These are phyloP conservation scores for Guillardia theta DNA, from an alignment of 78 protist genomes.

Conservation along the genomic window DNA sequence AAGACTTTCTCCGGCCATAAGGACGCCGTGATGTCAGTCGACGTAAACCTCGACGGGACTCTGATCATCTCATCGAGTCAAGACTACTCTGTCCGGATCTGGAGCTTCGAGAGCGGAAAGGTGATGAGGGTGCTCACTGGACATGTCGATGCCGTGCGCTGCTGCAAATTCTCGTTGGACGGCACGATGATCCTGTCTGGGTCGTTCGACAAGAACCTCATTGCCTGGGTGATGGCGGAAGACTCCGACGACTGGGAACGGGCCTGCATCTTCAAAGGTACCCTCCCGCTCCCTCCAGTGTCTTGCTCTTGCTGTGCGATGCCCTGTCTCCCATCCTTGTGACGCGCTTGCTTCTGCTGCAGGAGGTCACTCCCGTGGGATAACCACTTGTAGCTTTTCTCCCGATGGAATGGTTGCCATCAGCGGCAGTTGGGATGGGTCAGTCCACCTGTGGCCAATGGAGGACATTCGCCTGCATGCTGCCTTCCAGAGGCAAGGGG, in stretches of 20 bases:
- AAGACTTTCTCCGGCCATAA: not conserved
- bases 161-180: not conserved
- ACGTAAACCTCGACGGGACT: not conserved
- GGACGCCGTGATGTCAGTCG: not conserved
- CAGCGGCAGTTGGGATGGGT: too few relatives aligned
- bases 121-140: not conserved
- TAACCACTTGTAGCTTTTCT: too few relatives aligned
- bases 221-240: not conserved
- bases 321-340: too few relatives aligned
- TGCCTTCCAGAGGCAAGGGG: too few relatives aligned
- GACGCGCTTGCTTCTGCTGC: too few relatives aligned
- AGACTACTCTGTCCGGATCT: not conserved
- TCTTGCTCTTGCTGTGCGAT: too few relatives aligned
- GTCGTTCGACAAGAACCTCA: not conserved
- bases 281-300: too few relatives aligned
- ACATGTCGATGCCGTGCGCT: not conserved
- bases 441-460: too few relatives aligned
- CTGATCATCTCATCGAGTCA: not conserved
- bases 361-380: too few relatives aligned
- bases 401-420: too few relatives aligned
- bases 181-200: not conserved
- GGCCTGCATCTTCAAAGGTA: not conserved
- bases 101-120: not conserved
- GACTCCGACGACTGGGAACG: not conserved
- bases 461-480: too few relatives aligned